Percentiles rank a stretch among this genome's conserved stretches.
phyloP scores from a whole-genome alignment of 306 rosid genomes.

The Citrullus amarus region DNA sequence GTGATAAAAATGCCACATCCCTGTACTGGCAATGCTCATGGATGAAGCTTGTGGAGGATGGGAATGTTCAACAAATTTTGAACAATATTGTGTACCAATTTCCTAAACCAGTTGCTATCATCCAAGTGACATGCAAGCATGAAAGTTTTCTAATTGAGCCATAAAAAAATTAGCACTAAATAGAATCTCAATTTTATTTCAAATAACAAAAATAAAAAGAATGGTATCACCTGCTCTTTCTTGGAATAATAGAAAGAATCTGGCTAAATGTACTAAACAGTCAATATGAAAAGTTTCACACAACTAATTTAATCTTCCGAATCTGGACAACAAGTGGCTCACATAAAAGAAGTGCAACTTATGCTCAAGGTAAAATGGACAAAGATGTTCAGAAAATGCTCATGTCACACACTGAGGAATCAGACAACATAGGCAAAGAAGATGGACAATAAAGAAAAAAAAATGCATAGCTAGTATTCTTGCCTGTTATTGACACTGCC shows the following conservation, averaged over 20 bases:
- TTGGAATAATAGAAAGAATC: neutral
- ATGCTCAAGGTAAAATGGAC: neutral
- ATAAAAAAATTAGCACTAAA: neutral
- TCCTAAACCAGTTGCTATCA: neutral
- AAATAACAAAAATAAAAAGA: neutral
- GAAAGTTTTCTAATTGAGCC: neutral
- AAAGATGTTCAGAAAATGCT: neutral
- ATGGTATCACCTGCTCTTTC: neutral
- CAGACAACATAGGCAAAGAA: neutral
- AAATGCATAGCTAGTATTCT: constrained; percentile 14
- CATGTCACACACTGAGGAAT: neutral
- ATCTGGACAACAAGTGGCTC: neutral
- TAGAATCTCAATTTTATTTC: neutral
- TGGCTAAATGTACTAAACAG: neutral
- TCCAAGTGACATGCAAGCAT: neutral
- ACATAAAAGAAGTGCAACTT: neutral
- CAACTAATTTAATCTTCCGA: neutral
- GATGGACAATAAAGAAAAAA: neutral
- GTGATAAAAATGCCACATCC: neutral
- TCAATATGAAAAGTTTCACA: neutral
- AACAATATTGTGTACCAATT: neutral
- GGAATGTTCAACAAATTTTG: neutral
- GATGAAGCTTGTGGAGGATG: neutral
- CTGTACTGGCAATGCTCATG: neutral
- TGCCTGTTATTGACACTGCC: constrained; percentile 89